Conservation (phyloP, 1,139 yeast genomes). For the Groenewaldozyma sp. region DNA sequence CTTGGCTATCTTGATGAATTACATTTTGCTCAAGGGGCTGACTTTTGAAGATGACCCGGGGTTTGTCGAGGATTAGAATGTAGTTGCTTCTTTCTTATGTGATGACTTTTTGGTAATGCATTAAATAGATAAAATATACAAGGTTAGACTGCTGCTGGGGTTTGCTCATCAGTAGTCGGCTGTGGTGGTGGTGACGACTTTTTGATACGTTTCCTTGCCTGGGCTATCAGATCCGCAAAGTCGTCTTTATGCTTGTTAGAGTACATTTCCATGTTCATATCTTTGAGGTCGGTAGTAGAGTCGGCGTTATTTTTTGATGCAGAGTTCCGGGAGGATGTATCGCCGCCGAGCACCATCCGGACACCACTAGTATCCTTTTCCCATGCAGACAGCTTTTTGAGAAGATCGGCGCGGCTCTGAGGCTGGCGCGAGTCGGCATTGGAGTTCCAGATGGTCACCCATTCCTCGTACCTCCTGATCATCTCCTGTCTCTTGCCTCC, state of each 20-base stretch:
- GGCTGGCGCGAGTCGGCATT: slow-evolving; percentile 74
- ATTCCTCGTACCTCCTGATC: slow-evolving; percentile 69
- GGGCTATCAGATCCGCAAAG: slow-evolving; percentile 40
- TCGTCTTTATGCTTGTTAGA: slow-evolving; percentile 39
- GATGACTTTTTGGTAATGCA: too few species aligned
- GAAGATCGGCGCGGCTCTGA: slow-evolving; percentile 43
- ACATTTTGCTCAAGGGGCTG: background rate
- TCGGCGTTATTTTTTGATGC: too few species aligned
- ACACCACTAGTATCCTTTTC: too few species aligned
- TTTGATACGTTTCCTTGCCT: slow-evolving; percentile 34
- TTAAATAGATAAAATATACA: too few species aligned
- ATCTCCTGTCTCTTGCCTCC: slow-evolving; percentile 55
- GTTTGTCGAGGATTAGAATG: too few species aligned
- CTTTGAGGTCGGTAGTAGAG: too few species aligned
- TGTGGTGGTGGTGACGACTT: background rate
- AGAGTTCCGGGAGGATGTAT: too few species aligned
- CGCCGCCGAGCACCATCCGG: too few species aligned
- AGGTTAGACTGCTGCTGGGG: too few species aligned
- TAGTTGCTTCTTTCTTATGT: too few species aligned
- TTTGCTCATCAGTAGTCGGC: too few species aligned
- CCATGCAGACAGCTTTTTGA: slow-evolving; percentile 57
- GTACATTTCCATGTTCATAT: slow-evolving; percentile 44
- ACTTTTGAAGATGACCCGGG: background rate
- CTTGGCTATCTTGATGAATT: slow-evolving; percentile 26
- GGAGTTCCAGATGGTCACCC: slow-evolving; percentile 71